Base-by-base conservation (phyloP, 192 early-diverging fungal species). In the Coemansia sp. region DNA sequence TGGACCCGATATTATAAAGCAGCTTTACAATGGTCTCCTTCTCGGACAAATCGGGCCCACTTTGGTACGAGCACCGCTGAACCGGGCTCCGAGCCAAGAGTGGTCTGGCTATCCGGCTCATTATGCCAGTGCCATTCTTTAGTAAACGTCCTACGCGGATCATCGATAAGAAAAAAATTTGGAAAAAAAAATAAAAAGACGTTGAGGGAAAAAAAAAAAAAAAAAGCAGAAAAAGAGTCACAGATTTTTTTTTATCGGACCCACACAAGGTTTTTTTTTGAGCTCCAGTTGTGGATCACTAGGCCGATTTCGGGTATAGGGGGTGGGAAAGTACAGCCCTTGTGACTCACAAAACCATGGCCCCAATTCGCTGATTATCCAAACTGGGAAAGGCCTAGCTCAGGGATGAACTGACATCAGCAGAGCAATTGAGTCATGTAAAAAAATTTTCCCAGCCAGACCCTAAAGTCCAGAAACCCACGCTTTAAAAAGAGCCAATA, bases 1-100 rank as follows among this genome's bases (percentile, higher is more conserved):
- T 94, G 11, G 95, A 98, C 36, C 96, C 97, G 82, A 99, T 98
- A 79, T 98, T 99, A 85, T 99, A 98, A 31, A 99, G 85, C 18
- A 94, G 81, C 73, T 89, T 91, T 33, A 90, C 85, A 65, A 94
- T 93, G 5, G 92, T 94, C 77, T 93, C 92, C 87, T 94, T 84
- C 67, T 84, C 83, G 0, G 83, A 82, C 7, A 61, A 69, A 31
- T 78, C 79, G 0, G 76, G 75, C 0, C 68, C 61, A 45, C 14
- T 39, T 43, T 77, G 65, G 66, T 77, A 72, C 25, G 70, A 72
- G 66, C 71, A 68, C 50, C 28, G 55, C 25, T 70, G 34, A 50
- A 28, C 26, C 28, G 52, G 12, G 26, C 52, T 12, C 39, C 6
- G 14, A 34, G n/a, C 38, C 10, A 38, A 35, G 25, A 21, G 48